These are phyloP conservation scores for Hysterium pulicare DNA, from an alignment of 2,329 filamentous ascomycete genomes.

Conservation along the genomic window DNA sequence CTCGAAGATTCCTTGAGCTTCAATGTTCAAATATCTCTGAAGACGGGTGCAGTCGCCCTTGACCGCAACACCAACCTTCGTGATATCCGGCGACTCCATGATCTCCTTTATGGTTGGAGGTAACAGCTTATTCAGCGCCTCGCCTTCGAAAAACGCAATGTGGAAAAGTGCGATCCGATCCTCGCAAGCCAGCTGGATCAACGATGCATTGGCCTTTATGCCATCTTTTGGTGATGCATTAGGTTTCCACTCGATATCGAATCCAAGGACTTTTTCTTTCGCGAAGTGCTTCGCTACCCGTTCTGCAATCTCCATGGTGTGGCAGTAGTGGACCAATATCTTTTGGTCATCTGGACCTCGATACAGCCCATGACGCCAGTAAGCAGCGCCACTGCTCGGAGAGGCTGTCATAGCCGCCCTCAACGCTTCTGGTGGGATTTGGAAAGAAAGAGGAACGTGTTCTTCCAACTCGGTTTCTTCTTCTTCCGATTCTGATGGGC, in stretches of 20 bases:
- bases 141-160: conserved; percentile 51
- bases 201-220: conserved; percentile 76
- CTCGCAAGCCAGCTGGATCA: conserved; percentile 79
- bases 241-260: conserved; percentile 83
- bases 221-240: conserved; percentile 37
- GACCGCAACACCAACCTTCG: conserved; percentile 76
- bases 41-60: conserved; percentile 63
- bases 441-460: conserved; percentile 25
- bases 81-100: conserved; percentile 66
- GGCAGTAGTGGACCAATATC: conserved; percentile 76
- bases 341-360: conserved; percentile 52
- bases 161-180: conserved; percentile 80
- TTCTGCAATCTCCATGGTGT: conserved; percentile 64
- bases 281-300: conserved; percentile 65
- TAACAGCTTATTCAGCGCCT: conserved; percentile 54
- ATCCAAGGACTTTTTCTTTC: conserved; percentile 69
- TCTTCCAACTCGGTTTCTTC: conserved; percentile 14
- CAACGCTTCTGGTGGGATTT: conserved; percentile 28
- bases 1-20: conserved; percentile 69
- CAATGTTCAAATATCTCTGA: conserved; percentile 56
- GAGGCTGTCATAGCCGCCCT: conserved; percentile 28
- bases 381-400: conserved; percentile 37
- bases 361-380: conserved; percentile 69
- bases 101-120: conserved; percentile 67
- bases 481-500: conserved; percentile 7